Evolutionary conservation across 352 stramenopile species (phyloP), one percentile per base, ranked within the genome.

Genomic region (Globisporangium echinulatum): DNA sequence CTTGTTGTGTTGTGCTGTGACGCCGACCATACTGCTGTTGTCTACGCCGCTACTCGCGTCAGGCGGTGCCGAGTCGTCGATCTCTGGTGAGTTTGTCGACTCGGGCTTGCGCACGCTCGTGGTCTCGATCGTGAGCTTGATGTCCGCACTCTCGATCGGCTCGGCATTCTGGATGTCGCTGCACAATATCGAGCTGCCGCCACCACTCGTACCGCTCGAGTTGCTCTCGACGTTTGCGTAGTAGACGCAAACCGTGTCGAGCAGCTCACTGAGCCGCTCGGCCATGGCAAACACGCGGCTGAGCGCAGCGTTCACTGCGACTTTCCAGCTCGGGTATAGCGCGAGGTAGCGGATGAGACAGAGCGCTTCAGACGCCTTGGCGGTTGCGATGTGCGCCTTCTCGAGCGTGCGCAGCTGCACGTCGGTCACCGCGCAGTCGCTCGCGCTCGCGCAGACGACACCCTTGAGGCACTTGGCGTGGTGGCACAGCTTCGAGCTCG

Each of bases 251-350:
- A 95, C 77, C 0, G 67, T 72, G 54, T 91, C 75, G 11, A 93
- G 58, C 14, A 90, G 59, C 37, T 88, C 72, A 33, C 63, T 56
- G 4, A 90, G 53, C 10, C 74, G 77, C 9, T 77, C 68, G 8
- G 75, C 69, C 52, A 80, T 85, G 2, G 66, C 64, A 48, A 95
- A 80, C 0, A 75, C 69, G 25, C 79, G 72, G 14, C 53, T 69
- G 15, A 95, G 56, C 4, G 69, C 80, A 1, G 80, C 77, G 39
- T 92, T 92, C 17, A 93, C 78, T 0, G 85, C 83, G 5, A 89
- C 66, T 64, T 85, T 89, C 85, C 85, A 95, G 9, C 75, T 75
- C 7, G 85, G 83, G 58, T 79, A 92, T 14, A 92, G 62, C 1
- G 76, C 91, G 7, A 95, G 66, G 61, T 91, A 93, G 2, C 85